A percentile compares a stretch with the other conserved stretches of the same genome.
phyloP scores from a whole-genome alignment of 2,329 filamentous ascomycete genomes.

The Leptosphaerulina australis region DNA sequence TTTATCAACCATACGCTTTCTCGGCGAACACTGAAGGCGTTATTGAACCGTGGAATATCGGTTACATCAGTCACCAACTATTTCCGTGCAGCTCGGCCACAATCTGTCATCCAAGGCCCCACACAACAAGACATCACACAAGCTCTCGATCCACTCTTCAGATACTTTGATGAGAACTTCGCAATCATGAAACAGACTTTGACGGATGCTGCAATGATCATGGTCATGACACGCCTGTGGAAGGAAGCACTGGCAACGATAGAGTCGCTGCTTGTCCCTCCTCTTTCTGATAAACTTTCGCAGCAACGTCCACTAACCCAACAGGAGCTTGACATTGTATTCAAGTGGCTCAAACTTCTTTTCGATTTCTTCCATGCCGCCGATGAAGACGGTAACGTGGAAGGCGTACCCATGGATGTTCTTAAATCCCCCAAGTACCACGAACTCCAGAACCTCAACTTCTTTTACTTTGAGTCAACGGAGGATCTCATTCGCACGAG shows the following conservation, averaged over 20 bases:
- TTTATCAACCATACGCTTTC: conserved; percentile 93
- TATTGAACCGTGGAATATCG: conserved; percentile 75
- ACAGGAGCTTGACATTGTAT: conserved; percentile 92
- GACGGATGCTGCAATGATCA: conserved; percentile 94
- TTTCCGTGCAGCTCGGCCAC: conserved; percentile 59
- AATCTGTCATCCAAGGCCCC: conserved; percentile 59
- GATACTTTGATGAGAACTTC: conserved; percentile 98
- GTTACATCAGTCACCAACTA: conserved; percentile 76
- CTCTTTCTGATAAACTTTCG: conserved; percentile 92
- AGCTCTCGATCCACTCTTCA: conserved; percentile 82
- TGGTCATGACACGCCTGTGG: conserved; percentile 97
- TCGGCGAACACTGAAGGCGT: conserved; percentile 73
- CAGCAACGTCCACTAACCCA: conserved; percentile 81
- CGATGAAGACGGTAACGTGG: conserved; percentile 82
- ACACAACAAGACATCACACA: conserved; percentile 77
- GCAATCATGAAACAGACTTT: conserved; percentile 98
- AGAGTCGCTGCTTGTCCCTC: conserved; percentile 87
- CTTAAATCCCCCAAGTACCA: conserved; percentile 98
- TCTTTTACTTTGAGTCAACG: conserved; percentile 96
- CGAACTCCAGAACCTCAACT: conserved; percentile 93
- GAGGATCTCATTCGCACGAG: conserved; percentile 93
- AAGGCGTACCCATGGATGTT: conserved; percentile 88
- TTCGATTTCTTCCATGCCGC: conserved; percentile 95
- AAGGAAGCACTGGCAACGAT: conserved; percentile 95
- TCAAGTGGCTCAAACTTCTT: conserved; percentile 88